Evolutionary conservation across 257 asterid genomes (phyloP), one percentile per base, ranked within the genome.

Genomic region (Nicotiana tabacum): DNA sequence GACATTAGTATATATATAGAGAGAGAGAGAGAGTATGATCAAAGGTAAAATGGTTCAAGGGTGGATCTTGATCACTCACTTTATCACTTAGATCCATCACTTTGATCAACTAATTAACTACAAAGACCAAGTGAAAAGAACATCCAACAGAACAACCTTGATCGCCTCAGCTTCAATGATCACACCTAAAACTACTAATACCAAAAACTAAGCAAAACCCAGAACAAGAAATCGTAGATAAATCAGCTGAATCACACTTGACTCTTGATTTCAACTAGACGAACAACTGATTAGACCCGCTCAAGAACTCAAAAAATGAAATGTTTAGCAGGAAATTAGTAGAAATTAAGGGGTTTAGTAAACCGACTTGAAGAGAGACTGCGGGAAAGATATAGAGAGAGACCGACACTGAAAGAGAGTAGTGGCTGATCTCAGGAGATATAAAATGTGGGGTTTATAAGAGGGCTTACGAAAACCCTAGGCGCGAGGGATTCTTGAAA

Each of bases 11-110:
- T 0, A 16, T 27, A 32, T 32, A 32, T 32, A 32, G 33, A 29
- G 30, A 29, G 30, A 29, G 30, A 29, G 30, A 81, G 18, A 2
- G 57, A 39, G 16, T 0, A 33, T 1, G 16, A 18, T 68, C 5
- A 0, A 29, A 37, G 16, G 5, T 18, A 79, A 7, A 43, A 64
- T 29, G 33, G 21, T 66, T 77, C 27, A 2, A 29, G 10, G 9
- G 27, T 55, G 57, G 56, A 56, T 48, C 69, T 21, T 70, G 91
- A 93, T 90, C 93, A 83, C 97, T 93, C 84, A 94, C 98, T 82
- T 92, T 92, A 87, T 96, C 97, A 67, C 93, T 89, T 88, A 90
- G 96, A 94, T 96, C 97, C 95, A 87, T 91, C 95, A 84, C 87
- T 82, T 27, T 5, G 16, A 29, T 11, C 80, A 58, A 2, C 35